These are phyloP conservation scores for Thinopyrum elongatum DNA, from an alignment of 176 grass and related monocot genomes.

Conservation along the genomic window DNA sequence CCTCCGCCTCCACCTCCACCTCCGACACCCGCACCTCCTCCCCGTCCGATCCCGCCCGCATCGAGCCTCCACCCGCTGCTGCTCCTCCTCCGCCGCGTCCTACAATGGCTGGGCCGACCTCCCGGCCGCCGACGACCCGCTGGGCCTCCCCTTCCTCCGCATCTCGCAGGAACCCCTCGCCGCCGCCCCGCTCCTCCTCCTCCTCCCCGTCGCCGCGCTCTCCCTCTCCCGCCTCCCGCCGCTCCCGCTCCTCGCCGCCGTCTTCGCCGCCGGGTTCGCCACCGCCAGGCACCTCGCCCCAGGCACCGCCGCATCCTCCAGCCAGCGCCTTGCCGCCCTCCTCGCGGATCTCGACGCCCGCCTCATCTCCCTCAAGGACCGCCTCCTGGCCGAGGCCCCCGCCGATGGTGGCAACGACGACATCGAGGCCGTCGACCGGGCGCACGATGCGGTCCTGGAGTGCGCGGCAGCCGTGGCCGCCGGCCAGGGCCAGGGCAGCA, in stretches of 20 bases:
- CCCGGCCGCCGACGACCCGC: conserved; percentile 30
- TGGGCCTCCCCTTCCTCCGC: not conserved
- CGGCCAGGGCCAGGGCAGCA: not conserved
- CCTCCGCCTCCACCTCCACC: not conserved
- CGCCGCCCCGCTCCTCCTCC: conserved; percentile 6
- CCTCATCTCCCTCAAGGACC: conserved; percentile 38
- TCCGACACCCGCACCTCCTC: not conserved
- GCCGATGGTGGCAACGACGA: not conserved
- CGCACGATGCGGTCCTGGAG: conserved; percentile 41
- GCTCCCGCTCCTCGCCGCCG: conserved; percentile 47
- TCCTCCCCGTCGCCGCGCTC: conserved; percentile 27
- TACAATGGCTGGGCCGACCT: conserved; percentile 84
- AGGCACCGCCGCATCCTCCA: not conserved
- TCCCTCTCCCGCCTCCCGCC: conserved; percentile 57
- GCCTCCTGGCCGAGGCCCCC: not conserved
- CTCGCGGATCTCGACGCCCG: conserved; percentile 63
- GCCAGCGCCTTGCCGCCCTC: conserved; percentile 23
- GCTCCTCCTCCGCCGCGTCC: not conserved
- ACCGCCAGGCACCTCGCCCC: conserved; percentile 24
- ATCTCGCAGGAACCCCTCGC: not conserved
- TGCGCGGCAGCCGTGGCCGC: conserved; percentile 26
- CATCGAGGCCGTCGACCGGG: conserved; percentile 41
- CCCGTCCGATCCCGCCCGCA: not conserved
- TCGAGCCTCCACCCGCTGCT: not conserved
- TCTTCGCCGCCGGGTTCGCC: conserved; percentile 36